These are phyloP conservation scores for Teratosphaeria epicoccoides DNA, from an alignment of 2,329 filamentous ascomycete species.

Conservation along the genomic window DNA sequence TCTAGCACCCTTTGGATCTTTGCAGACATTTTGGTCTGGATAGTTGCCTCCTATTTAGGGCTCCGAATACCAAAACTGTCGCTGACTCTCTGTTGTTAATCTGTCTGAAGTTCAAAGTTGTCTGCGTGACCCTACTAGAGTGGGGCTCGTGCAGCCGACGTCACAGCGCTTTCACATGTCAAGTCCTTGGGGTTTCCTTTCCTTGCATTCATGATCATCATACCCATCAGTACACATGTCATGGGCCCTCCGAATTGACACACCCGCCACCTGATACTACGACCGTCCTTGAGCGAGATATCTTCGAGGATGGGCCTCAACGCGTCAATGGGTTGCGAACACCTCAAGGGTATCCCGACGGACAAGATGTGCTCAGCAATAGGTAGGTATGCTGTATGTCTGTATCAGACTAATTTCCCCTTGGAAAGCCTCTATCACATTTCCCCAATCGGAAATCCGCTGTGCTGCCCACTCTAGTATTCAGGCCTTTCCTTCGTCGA, in stretches of 20 bases:
- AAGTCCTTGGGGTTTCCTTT: not conserved
- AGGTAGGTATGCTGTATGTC: no score
- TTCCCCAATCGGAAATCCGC: not conserved
- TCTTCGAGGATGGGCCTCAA: no score
- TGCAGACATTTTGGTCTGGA: constrained; percentile 21
- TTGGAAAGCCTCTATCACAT: no score
- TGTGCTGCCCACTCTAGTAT: not conserved
- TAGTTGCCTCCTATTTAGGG: not conserved
- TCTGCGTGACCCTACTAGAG: not conserved
- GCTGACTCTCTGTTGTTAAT: not conserved
- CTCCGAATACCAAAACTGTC: not conserved
- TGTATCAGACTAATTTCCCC: no score
- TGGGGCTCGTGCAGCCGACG: not conserved
- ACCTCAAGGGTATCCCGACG: no score
- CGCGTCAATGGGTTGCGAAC: no score
- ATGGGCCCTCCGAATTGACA: no score
- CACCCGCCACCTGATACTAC: no score
- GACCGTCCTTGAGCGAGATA: no score
- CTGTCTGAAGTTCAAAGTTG: not conserved
- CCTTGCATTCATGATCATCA: not conserved
- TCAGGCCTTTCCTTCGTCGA: not conserved
- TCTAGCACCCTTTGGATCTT: constrained; percentile 63
- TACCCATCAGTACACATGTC: no score
- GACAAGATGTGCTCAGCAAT: no score
- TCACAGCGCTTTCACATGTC: not conserved